phyloP scores from a whole-genome alignment of 2,329 filamentous ascomycete species.

The Xylariales sp. region DNA sequence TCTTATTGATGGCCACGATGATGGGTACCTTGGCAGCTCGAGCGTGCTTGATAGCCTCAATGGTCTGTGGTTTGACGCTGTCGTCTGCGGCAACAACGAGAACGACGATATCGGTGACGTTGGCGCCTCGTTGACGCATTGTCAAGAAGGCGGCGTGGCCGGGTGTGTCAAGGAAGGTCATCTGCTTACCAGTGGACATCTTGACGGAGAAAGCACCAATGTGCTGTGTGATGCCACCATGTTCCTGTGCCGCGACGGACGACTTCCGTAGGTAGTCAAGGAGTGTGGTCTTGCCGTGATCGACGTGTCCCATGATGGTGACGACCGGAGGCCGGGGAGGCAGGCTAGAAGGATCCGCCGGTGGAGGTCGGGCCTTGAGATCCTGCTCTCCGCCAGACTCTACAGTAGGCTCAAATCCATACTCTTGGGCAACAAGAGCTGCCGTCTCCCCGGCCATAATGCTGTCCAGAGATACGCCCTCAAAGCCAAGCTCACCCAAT shows the following conservation, averaged over 20 bases:
- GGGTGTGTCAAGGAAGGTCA: conserved; percentile 95
- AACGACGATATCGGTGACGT: conserved; percentile 94
- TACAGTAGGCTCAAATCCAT: conserved; percentile 81
- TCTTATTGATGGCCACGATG: conserved; percentile 96
- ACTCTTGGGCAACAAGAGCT: conserved; percentile 84
- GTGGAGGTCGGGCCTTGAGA: conserved; percentile 63
- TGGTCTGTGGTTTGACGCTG: conserved; percentile 93
- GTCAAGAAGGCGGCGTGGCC: conserved; percentile 93
- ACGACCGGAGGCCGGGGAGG: conserved; percentile 84
- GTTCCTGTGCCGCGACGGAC: conserved; percentile 84
- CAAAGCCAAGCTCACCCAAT: conserved; percentile 82
- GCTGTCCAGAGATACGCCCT: conserved; percentile 75
- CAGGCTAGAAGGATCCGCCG: conserved; percentile 62
- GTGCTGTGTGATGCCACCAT: conserved; percentile 96
- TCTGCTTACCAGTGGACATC: conserved; percentile 79
- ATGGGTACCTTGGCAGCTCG: conserved; percentile 83
- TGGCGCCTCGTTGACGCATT: conserved; percentile 93
- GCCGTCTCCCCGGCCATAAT: conserved; percentile 89
- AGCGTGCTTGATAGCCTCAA: conserved; percentile 94
- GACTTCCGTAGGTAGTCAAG: conserved; percentile 91
- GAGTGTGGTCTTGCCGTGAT: conserved; percentile 96
- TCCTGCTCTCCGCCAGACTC: conserved; percentile 64
- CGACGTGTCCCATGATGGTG: conserved; percentile 98
- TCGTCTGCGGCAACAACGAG: conserved; percentile 95
- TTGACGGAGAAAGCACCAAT: conserved; percentile 95